Percentiles rank a stretch among this genome's conserved stretches.
Evolutionary conservation across 2,329 filamentous ascomycete genomes (phyloP).

Genomic region (Cylindrodendrum hubeiense): DNA sequence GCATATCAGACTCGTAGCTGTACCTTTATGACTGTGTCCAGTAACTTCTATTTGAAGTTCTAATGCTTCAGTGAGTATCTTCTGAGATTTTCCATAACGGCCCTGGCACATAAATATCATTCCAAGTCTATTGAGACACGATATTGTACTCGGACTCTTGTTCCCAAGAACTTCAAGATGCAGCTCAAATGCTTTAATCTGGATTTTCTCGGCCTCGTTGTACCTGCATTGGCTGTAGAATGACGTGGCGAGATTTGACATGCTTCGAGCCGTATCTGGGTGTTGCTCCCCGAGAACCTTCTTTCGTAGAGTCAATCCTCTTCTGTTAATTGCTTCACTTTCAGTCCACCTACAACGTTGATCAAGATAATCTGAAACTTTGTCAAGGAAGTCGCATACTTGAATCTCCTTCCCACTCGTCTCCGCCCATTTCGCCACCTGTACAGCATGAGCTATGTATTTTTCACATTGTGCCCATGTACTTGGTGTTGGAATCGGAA

Average conservation of each 20-base stretch:
- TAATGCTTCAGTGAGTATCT: background rate
- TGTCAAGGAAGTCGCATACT: constrained; percentile 22
- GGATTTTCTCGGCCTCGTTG: no score
- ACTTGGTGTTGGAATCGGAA: constrained; percentile 33
- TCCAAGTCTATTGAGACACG: background rate
- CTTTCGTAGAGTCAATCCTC: no score
- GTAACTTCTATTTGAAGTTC: background rate
- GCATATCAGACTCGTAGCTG: background rate
- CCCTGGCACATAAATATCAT: background rate
- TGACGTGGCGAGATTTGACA: no score
- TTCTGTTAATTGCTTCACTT: background rate
- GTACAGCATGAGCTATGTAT: constrained; percentile 46
- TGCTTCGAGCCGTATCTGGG: no score
- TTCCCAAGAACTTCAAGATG: background rate
- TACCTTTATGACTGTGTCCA: background rate
- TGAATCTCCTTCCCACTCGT: constrained; percentile 28
- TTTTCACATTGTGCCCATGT: constrained; percentile 41
- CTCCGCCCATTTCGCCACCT: constrained; percentile 40
- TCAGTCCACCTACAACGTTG: constrained; percentile 35
- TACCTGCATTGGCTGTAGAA: no score
- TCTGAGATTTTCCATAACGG: background rate
- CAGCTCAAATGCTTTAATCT: background rate
- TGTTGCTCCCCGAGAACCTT: no score
- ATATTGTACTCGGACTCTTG: background rate
- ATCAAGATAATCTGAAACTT: constrained; percentile 38